Evolutionary conservation across 257 asterid species (phyloP).

Genomic region (Rauvolfia tetraphylla): DNA sequence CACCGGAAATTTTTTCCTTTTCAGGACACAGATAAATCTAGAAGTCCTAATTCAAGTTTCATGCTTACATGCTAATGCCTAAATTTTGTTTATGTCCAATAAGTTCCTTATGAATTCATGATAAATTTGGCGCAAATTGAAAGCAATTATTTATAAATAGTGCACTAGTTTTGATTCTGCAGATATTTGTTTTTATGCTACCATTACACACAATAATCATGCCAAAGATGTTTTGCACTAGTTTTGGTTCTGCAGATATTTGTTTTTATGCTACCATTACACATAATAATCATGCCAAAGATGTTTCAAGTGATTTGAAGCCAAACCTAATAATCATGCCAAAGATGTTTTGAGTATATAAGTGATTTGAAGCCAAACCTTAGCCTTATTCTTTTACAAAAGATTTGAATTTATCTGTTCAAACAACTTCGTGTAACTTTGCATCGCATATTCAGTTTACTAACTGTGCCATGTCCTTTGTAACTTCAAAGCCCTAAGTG

Average conservation of each 20-base stretch:
- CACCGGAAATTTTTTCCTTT: not conserved
- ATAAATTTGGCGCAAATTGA: not conserved
- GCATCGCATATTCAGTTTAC: not conserved
- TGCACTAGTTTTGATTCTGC: not conserved
- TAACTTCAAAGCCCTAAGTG: not conserved
- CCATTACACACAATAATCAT: not conserved
- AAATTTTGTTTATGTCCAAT: not conserved
- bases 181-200: not conserved
- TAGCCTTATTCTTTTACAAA: not conserved
- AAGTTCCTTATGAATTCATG: not conserved
- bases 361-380: too few relatives aligned
- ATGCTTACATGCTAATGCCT: not conserved
- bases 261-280: not conserved
- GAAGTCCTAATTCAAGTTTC: not conserved
- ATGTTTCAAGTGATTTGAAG: too few relatives aligned
- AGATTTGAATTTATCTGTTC: not conserved
- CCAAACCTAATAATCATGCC: too few relatives aligned
- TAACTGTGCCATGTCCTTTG: not conserved
- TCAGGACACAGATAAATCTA: not conserved
- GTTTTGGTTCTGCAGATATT: not conserved
- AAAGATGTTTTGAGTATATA: too few relatives aligned
- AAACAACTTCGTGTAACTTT: not conserved
- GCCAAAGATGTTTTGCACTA: too few relatives aligned
- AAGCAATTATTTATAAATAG: not conserved
- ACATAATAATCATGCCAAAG: too few relatives aligned